Percentiles rank a stretch among this genome's conserved stretches.
phyloP scores from a whole-genome alignment of 2,329 filamentous ascomycete genomes.

The Emergomyces orientalis region DNA sequence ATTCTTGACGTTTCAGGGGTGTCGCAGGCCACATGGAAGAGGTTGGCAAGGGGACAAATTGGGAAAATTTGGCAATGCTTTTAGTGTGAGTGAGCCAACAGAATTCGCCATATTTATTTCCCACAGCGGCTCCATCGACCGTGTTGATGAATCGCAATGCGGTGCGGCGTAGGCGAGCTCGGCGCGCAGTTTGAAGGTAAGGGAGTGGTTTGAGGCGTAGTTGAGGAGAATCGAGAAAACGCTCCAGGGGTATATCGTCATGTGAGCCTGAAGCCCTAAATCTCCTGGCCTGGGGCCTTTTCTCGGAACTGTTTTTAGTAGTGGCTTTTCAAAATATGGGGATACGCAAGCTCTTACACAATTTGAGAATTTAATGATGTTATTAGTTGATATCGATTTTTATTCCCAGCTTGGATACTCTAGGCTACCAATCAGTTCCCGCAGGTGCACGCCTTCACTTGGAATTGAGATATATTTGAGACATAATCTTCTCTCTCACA shows the following conservation, averaged over 20 bases:
- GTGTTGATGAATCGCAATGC: not conserved
- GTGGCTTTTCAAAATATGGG: no score
- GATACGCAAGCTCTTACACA: not conserved
- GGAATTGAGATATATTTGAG: no score
- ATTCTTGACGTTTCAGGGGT: conserved; percentile 1
- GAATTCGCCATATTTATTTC: not conserved
- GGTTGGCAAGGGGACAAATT: not conserved
- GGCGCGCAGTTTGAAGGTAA: not conserved
- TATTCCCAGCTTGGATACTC: no score
- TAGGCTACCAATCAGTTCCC: no score
- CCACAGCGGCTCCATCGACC: not conserved
- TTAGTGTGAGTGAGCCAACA: not conserved
- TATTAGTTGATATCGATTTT: not conserved
- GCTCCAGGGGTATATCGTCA: no score
- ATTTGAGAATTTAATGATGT: not conserved
- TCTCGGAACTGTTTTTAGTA: no score
- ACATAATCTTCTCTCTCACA: no score
- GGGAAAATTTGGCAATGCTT: not conserved
- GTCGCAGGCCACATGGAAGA: not conserved
- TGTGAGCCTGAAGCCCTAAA: not conserved
- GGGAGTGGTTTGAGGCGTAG: no score
- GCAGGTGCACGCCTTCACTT: no score
- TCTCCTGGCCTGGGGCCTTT: no score
- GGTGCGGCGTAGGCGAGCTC: not conserved
- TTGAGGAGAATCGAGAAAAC: no score